Evolutionary conservation across 1,139 yeast genomes (phyloP), one percentile per base, ranked within the genome.

Genomic region (Geotrichum carabidarum): DNA sequence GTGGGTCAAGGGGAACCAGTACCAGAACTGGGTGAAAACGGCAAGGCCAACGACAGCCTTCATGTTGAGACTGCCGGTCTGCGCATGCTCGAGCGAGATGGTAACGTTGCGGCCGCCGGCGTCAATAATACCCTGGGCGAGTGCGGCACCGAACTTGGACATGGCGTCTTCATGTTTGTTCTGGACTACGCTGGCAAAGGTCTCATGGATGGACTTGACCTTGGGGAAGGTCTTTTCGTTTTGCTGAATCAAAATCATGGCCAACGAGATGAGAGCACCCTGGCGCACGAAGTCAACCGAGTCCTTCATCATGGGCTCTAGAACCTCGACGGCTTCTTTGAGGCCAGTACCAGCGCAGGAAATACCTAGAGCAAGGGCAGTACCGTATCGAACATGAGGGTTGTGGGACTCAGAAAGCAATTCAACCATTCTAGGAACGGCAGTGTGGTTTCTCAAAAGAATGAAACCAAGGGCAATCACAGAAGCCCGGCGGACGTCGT

Each of bases 101-200:
- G 98, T 91, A n/a, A 88, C 95, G 66, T 94, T 93, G 69, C 99
- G 83, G 18, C 99, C 99, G 73, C 99, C 98, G 12, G 99, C 99
- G 73, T 93, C 98, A 69, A 94, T 84, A 62, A 93, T 93, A 71
- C 99, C 99, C 74, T 91, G 98, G 11, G 97, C 93, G 54, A 94
- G 76, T 17, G 97, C 89, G 41, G 99, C 98, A 68, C 99, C 99
- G 71, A 91, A 93, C 73, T 90, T 91, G 45, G 98, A 96, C 72
- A 94, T 80, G 6, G 96, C 96, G 72, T 93, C 99, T 72, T 91
- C 97, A 64, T 89, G 95, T 72, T 93, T 94, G 65, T 85, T 87
- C 47, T 84, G 77, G 57, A 91, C 80, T 14, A 90, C 85, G 60
- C 81, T 83, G 49, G 91, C 85, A 63, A 86, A 83, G 52, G 79